Percentiles rank a stretch among this genome's conserved stretches.
phyloP scores from a whole-genome alignment of 805 yeast species.

The Lachancea dasiensis region DNA sequence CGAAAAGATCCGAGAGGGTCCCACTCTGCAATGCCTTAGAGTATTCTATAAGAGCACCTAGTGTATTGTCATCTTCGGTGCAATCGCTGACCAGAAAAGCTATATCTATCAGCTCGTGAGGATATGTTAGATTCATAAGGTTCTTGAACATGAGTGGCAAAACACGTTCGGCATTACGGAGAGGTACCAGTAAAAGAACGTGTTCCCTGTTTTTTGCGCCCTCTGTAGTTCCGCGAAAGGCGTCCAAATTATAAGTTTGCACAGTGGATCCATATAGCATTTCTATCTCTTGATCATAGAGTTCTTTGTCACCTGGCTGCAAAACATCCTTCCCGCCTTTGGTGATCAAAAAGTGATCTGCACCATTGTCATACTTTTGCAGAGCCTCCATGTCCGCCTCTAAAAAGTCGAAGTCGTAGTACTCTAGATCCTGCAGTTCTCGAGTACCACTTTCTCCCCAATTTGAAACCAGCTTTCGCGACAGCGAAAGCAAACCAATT shows the following conservation, averaged over 20 bases:
- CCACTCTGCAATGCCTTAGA: slow-evolving; percentile 68
- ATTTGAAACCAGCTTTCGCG: not conserved
- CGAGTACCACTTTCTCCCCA: not conserved
- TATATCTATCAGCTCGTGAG: slow-evolving; percentile 71
- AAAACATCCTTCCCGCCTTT: slow-evolving; percentile 31
- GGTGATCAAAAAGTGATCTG: slow-evolving; percentile 32
- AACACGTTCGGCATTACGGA: slow-evolving; percentile 72
- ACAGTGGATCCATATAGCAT: slow-evolving; percentile 42
- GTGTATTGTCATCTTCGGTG: slow-evolving; percentile 56
- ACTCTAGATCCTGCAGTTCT: slow-evolving; percentile 26
- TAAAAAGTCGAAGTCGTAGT: slow-evolving; percentile 32
- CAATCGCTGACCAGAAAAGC: slow-evolving; percentile 81
- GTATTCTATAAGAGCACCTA: slow-evolving; percentile 59
- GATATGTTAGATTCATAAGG: slow-evolving; percentile 80
- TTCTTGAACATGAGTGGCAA: slow-evolving; percentile 79
- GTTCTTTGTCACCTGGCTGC: slow-evolving; percentile 27
- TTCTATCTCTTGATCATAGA: slow-evolving; percentile 32
- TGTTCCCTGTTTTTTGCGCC: slow-evolving; percentile 53
- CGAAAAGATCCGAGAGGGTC: slow-evolving; percentile 42
- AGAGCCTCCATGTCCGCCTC: slow-evolving; percentile 31
- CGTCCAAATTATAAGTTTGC: slow-evolving; percentile 55
- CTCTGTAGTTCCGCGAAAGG: slow-evolving; percentile 46
- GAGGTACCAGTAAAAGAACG: slow-evolving; percentile 65
- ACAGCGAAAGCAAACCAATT: not conserved
- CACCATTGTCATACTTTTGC: slow-evolving; percentile 36